Conservation (phyloP, 2,329 filamentous ascomycete genomes). For the Lachnellula cervina region DNA sequence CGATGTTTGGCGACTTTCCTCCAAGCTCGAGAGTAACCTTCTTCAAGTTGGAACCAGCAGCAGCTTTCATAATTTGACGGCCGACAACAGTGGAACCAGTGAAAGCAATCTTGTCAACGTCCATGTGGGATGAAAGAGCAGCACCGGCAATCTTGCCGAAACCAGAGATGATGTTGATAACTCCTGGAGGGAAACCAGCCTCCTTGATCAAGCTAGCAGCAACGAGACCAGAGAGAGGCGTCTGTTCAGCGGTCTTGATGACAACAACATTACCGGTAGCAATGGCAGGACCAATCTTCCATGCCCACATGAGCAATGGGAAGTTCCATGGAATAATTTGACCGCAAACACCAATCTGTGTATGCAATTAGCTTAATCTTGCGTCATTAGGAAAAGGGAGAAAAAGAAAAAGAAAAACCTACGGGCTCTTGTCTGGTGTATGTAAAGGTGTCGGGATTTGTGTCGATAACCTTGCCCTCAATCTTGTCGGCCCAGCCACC, state of each 20-base stretch:
- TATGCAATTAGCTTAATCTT: neutral
- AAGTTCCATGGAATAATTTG: constrained; percentile 74
- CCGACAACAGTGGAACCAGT: constrained; percentile 60
- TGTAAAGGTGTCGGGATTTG: constrained; percentile 58
- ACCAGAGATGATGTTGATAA: constrained; percentile 60
- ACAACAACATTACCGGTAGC: constrained; percentile 56
- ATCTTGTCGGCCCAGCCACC: constrained; percentile 71
- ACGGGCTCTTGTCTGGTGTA: constrained; percentile 63
- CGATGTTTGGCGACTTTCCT: constrained; percentile 59
- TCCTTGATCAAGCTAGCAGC: constrained; percentile 53
- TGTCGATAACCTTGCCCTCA: constrained; percentile 64
- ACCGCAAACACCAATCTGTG: constrained; percentile 57
- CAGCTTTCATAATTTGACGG: constrained; percentile 59
- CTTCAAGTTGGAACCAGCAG: constrained; percentile 58
- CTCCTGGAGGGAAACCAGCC: constrained; percentile 61
- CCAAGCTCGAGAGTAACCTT: constrained; percentile 60
- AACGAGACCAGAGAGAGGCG: constrained; percentile 52
- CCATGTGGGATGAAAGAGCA: constrained; percentile 57
- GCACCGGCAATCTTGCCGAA: constrained; percentile 65
- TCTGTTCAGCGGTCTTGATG: constrained; percentile 59
- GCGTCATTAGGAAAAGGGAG: too few species aligned
- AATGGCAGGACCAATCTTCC: constrained; percentile 62
- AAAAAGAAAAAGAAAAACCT: too few species aligned
- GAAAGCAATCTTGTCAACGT: constrained; percentile 63
- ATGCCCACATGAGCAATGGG: constrained; percentile 59